Evolutionary conservation across 306 rosid species (phyloP).

Genomic region (Biancaea sappan): DNA sequence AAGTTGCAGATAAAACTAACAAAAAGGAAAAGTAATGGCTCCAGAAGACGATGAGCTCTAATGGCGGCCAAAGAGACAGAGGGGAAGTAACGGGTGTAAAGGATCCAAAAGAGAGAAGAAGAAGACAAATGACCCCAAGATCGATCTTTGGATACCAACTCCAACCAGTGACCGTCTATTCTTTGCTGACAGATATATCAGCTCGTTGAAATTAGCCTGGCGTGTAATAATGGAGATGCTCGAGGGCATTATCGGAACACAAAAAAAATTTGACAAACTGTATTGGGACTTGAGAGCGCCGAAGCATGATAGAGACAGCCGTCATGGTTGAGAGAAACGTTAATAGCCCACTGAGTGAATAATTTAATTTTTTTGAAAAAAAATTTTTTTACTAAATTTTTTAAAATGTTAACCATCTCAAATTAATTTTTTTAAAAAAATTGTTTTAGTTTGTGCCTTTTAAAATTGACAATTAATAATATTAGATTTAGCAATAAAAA

Average conservation of each 20-base stretch:
- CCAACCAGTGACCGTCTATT: constrained; percentile 35
- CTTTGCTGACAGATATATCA: background rate
- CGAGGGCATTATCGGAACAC: constrained; percentile 41
- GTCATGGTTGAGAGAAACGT: background rate
- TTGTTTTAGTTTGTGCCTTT: too few relatives aligned
- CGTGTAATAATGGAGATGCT: constrained; percentile 21
- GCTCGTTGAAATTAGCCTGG: constrained; percentile 2
- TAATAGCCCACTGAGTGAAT: too few relatives aligned
- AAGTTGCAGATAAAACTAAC: constrained; percentile 38
- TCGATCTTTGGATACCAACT: constrained; percentile 48
- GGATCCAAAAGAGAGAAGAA: constrained; percentile 6
- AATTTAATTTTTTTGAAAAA: too few relatives aligned
- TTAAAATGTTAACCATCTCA: too few relatives aligned
- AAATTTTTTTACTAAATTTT: too few relatives aligned
- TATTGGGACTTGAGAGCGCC: constrained; percentile 30
- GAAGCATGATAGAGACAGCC: constrained; percentile 16
- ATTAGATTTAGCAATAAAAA: too few relatives aligned
- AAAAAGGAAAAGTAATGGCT: constrained; percentile 31
- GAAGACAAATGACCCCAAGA: constrained; percentile 46
- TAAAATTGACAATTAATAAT: too few relatives aligned
- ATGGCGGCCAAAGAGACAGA: constrained; percentile 38
- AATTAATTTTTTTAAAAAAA: too few relatives aligned
- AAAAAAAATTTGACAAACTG: background rate
- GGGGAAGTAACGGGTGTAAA: background rate
- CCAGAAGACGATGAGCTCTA: constrained; percentile 46